Evolutionary conservation across 495 filamentous ascomycete species (phyloP), one percentile per base, ranked within the genome.

Genomic region (Aspergillus asperescens): DNA sequence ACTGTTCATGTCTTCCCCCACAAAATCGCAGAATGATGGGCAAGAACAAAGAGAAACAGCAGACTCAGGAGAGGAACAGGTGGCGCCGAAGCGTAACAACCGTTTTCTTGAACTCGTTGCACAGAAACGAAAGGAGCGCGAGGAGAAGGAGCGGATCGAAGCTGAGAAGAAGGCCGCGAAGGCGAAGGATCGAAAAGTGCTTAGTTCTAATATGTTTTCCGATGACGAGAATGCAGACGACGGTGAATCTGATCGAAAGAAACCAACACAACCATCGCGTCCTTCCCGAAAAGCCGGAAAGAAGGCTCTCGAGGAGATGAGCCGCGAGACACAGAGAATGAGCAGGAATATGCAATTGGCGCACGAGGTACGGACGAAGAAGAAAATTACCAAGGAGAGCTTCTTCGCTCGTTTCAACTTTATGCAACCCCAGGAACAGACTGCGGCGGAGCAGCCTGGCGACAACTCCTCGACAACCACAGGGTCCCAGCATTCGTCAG

Each of bases 251-350:
- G 84, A 71, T 5, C 69, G 74, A 28, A 82, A 77, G 52, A 82
- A 77, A 52, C 65, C 88, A 25, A 81, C 81, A 1, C 84, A 88
- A 52, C 73, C 84, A 28, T 66, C 81, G 12, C 81, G 83, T 6
- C 86, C 89, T 5, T 73, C 86, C 4, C 81, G 93, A 1, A 95
- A 90, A 60, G 93, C 93, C 4, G 89, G 91, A 71, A 97, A 94
- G 73, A 96, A 92, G 72, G 93, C 94, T 0, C 50, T 95, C n/a
- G 88, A 96, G 67, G 92, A 97, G 62, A 95, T 97, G 84, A 81
- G 81, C 50, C 77, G 88, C 37, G 93, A 97, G 68, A 96, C 92
- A 1, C 91, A 96, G 67, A 84, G 94, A 19, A 79, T 99, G 75
- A 84, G 79, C 56, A 81, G 93, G 52, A 93, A 87, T 57, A 84